phyloP scores from a whole-genome alignment of 306 rosid species.

The Cucurbita ficifolia region DNA sequence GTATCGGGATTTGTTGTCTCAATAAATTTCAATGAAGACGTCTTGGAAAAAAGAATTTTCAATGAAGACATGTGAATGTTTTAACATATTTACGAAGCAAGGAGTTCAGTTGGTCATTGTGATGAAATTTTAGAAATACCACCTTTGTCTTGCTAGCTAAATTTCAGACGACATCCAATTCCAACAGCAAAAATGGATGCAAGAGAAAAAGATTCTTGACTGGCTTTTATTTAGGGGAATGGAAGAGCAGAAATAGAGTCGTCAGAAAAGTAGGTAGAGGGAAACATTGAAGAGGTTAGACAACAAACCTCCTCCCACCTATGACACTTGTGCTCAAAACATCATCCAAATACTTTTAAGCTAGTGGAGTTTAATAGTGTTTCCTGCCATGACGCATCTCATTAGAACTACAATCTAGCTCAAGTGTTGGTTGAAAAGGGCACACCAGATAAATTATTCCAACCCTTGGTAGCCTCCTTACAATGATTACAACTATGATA shows the following conservation, averaged over 20 bases:
- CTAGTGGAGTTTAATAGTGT: background rate
- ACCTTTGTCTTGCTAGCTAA: background rate
- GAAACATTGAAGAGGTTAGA: background rate
- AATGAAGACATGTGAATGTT: background rate
- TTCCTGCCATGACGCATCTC: background rate
- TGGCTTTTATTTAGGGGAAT: background rate
- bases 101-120: background rate
- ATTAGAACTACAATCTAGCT: background rate
- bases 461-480: background rate
- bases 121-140: background rate
- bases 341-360: background rate
- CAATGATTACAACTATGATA: background rate
- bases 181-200: background rate
- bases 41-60: too few species aligned
- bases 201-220: background rate
- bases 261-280: background rate
- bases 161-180: background rate
- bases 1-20: background rate
- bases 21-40: background rate
- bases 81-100: too few species aligned
- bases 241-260: background rate
- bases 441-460: background rate
- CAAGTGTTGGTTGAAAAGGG: background rate
- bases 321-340: background rate
- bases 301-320: background rate